Conservation (phyloP, 2,329 filamentous ascomycete species). For the Pezizomycotina sp. region DNA sequence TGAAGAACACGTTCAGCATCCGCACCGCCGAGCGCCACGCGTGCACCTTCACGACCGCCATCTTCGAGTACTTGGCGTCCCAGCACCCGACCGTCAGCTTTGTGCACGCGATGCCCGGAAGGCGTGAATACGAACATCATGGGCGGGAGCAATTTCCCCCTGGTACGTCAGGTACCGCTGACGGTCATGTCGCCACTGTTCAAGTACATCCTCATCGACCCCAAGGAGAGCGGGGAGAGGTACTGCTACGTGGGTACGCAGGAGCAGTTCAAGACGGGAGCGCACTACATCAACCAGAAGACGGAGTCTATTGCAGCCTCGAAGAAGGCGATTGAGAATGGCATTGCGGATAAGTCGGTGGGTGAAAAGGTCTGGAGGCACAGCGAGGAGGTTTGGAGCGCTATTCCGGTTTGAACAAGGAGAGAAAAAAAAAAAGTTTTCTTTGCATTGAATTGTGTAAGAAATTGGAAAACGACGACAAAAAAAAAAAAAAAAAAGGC, state of each 20-base stretch:
- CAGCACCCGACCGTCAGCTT: slow-evolving; percentile 27
- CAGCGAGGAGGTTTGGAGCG: slow-evolving; percentile 16
- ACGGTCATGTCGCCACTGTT: slow-evolving; percentile 21
- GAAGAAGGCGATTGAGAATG: slow-evolving; percentile 5
- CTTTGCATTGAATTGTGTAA: too few relatives aligned
- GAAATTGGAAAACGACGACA: background rate
- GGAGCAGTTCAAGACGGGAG: slow-evolving; percentile 21
- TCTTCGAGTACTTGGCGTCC: slow-evolving; percentile 28
- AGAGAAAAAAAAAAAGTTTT: too few relatives aligned
- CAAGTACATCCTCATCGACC: slow-evolving; percentile 10
- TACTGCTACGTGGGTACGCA: slow-evolving; percentile 20
- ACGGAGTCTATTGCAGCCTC: slow-evolving; percentile 14
- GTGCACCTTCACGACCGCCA: slow-evolving; percentile 30
- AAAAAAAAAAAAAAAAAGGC: background rate
- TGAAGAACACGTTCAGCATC: slow-evolving; percentile 29
- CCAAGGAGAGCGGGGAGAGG: slow-evolving; percentile 20
- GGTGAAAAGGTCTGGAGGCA: slow-evolving; percentile 20
- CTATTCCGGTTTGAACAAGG: too few relatives aligned
- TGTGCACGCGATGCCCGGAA: slow-evolving; percentile 31
- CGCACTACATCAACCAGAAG: slow-evolving; percentile 20
- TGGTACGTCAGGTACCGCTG: slow-evolving; percentile 23
- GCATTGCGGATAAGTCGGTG: slow-evolving; percentile 12
- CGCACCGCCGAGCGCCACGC: slow-evolving; percentile 29
- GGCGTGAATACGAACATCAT: slow-evolving; percentile 29
- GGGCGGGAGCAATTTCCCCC: slow-evolving; percentile 25